These are phyloP conservation scores for Diaporthe sp. DNA, from an alignment of 2,329 filamentous ascomycete genomes.

Conservation along the genomic window DNA sequence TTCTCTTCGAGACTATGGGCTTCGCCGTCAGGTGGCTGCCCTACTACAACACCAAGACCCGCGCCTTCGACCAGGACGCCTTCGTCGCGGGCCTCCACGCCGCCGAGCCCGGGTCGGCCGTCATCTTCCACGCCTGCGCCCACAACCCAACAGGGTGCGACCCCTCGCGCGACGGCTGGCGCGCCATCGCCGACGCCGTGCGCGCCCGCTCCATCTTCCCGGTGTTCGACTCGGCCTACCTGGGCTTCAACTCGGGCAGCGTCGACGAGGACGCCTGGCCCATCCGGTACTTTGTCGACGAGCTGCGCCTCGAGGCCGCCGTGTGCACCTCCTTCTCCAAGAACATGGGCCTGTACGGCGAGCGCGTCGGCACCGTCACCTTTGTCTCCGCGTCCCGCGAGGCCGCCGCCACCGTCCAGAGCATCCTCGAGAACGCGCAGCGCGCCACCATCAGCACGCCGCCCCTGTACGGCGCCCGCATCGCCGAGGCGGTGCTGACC, in stretches of 20 bases:
- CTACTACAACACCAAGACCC: conserved; percentile 54
- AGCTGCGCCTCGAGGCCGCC: conserved; percentile 61
- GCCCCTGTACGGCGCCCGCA: conserved; percentile 52
- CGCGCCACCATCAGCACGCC: conserved; percentile 53
- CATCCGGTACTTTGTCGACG: conserved; percentile 50
- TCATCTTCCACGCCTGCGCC: conserved; percentile 58
- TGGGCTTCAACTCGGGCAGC: conserved; percentile 49
- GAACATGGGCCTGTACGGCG: conserved; percentile 64
- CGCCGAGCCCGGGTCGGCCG: conserved; percentile 46
- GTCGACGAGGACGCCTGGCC: conserved; percentile 50
- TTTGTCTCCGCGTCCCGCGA: conserved; percentile 46
- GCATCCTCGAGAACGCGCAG: conserved; percentile 50
- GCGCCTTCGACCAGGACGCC: conserved; percentile 50
- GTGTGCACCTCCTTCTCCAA: conserved; percentile 74
- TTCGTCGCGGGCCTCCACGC: conserved; percentile 47
- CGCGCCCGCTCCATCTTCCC: conserved; percentile 46
- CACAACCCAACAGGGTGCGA: conserved; percentile 60
- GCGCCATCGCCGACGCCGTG: conserved; percentile 46
- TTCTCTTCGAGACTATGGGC: conserved; percentile 52
- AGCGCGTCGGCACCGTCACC: conserved; percentile 50
- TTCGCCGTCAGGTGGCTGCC: conserved; percentile 50
- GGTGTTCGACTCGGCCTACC: conserved; percentile 52
- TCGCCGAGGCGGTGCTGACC: conserved; percentile 51
- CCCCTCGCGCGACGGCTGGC: conserved; percentile 52
- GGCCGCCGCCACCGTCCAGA: conserved; percentile 42